phyloP scores from a whole-genome alignment of 495 filamentous ascomycete genomes.

The Pyronema omphalodes region DNA sequence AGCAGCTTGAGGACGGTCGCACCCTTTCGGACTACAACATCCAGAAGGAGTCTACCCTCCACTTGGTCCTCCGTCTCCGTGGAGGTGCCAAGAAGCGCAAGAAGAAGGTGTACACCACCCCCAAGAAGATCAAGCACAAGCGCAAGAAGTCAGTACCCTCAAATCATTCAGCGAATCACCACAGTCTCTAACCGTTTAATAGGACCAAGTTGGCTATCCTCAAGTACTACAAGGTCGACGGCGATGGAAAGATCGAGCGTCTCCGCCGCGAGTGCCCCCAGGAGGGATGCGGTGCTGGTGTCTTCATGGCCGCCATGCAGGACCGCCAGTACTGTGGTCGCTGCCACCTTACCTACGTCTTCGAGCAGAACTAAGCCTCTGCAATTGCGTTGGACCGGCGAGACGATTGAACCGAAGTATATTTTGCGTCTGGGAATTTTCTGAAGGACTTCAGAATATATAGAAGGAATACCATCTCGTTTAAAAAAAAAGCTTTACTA shows the following conservation, averaged over 20 bases:
- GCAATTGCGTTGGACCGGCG: background rate
- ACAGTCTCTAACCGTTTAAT: background rate
- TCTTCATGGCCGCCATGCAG: slow-evolving; percentile 99
- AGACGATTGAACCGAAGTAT: background rate
- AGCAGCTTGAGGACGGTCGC: slow-evolving; percentile 99
- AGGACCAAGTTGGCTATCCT: slow-evolving; percentile 98
- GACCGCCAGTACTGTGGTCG: slow-evolving; percentile 99
- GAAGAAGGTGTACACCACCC: slow-evolving; percentile 99
- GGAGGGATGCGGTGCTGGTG: slow-evolving; percentile 92
- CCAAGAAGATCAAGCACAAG: slow-evolving; percentile 99
- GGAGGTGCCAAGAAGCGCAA: slow-evolving; percentile 98
- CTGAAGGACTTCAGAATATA: background rate
- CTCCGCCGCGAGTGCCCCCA: slow-evolving; percentile 90
- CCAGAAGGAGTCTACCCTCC: slow-evolving; percentile 99
- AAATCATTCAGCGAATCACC: background rate
- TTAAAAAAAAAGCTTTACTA: background rate
- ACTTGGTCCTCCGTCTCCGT: slow-evolving; percentile 94
- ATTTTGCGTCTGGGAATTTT: background rate
- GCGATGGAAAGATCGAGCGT: slow-evolving; percentile 99
- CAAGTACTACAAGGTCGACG: slow-evolving; percentile 99
- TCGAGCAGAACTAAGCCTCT: slow-evolving; percentile 35
- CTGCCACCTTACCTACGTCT: slow-evolving; percentile 99
- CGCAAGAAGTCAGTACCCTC: slow-evolving; percentile 47
- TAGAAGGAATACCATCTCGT: background rate
- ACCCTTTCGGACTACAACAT: slow-evolving; percentile 99